Conservation (phyloP, 331 rosid genomes). For the Rosa hybrid region DNA sequence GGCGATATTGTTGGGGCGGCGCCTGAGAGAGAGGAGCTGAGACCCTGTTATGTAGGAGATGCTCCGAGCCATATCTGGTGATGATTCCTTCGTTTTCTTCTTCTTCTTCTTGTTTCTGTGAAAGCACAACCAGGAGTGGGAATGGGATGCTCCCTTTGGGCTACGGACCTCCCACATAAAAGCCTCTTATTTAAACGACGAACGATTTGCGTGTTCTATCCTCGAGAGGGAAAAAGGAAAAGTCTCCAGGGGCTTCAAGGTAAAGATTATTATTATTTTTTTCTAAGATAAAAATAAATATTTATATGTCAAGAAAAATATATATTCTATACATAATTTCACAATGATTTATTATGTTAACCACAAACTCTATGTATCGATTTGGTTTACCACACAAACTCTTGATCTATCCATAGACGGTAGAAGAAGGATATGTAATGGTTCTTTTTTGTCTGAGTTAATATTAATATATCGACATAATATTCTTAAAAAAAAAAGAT, state of each 20-base stretch:
- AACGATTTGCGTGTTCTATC: neutral
- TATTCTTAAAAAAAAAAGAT: too few species aligned
- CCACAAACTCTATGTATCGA: too few species aligned
- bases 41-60: conserved; percentile 73
- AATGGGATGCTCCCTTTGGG: conserved; percentile 8
- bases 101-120: neutral
- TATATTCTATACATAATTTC: too few species aligned
- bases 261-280: too few species aligned
- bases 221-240: neutral
- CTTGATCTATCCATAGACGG: too few species aligned
- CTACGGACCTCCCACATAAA: neutral
- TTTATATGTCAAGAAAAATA: too few species aligned
- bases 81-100: neutral
- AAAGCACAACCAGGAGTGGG: neutral
- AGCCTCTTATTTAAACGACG: neutral
- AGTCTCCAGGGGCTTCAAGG: neutral
- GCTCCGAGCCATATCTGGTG: conserved; percentile 54
- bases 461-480: too few species aligned
- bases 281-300: too few species aligned
- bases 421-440: too few species aligned
- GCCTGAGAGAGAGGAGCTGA: conserved; percentile 75
- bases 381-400: too few species aligned
- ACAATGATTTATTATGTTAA: too few species aligned
- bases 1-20: conserved; percentile 68
- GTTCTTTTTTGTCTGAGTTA: too few species aligned